Percentiles rank a stretch among this genome's conserved stretches.
phyloP scores from a whole-genome alignment of 2,329 filamentous ascomycete species.

The Colletotrichum tropicale region DNA sequence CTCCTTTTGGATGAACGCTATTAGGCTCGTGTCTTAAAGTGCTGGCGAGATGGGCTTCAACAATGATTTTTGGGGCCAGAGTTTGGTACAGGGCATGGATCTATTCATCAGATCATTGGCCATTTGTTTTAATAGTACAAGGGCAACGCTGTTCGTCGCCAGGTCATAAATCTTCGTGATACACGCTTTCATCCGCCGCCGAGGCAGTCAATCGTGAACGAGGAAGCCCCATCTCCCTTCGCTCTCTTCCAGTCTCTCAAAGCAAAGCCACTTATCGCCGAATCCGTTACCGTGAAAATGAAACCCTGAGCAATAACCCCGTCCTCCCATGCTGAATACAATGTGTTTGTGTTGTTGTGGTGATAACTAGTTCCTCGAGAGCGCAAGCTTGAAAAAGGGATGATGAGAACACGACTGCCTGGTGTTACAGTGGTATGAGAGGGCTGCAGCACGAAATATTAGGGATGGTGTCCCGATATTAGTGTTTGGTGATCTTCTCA shows the following conservation, averaged over 20 bases:
- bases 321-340: neutral
- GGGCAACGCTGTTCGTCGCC: conserved; percentile 4
- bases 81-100: conserved; percentile 11
- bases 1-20: neutral
- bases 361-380: neutral
- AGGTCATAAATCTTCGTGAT: conserved; percentile 17
- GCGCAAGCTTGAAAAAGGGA: neutral
- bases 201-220: neutral
- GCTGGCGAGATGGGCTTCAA: neutral
- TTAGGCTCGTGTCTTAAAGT: neutral
- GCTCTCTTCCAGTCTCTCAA: neutral
- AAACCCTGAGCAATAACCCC: neutral
- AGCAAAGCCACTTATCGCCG: conserved; percentile 11
- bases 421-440: neutral
- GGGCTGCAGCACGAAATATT: neutral
- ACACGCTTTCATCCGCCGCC: conserved; percentile 1
- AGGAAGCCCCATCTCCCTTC: neutral
- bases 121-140: conserved; percentile 16
- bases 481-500: conserved; percentile 39
- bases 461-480: neutral
- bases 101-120: conserved; percentile 13
- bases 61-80: neutral
- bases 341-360: neutral
- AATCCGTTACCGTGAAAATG: neutral
- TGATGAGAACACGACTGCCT: conserved; percentile 3